Evolutionary conservation across 2,329 filamentous ascomycete species (phyloP).

Genomic region (Volutella citrinella): DNA sequence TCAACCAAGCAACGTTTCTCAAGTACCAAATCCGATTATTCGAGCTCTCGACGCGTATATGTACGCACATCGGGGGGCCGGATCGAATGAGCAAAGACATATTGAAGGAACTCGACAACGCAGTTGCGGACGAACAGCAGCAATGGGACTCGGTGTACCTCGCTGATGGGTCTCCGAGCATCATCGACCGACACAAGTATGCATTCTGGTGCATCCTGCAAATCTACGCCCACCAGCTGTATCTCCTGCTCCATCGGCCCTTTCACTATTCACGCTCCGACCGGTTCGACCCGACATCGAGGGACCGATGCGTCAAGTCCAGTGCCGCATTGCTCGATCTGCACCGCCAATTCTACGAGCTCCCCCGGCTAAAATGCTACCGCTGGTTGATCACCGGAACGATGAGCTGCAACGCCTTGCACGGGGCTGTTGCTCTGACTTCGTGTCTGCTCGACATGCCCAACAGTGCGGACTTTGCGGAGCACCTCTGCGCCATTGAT

Average conservation of each 20-base stretch:
- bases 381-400: constrained; percentile 14
- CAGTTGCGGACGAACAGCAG: constrained; percentile 6
- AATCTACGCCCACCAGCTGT: constrained; percentile 17
- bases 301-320: constrained; percentile 11
- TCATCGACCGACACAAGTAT: constrained; percentile 13
- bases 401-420: constrained; percentile 10
- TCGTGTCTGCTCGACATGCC: constrained; percentile 14
- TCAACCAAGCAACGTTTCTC: constrained; percentile 12
- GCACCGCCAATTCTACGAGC: constrained; percentile 13
- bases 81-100: neutral
- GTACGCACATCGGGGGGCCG: constrained; percentile 5
- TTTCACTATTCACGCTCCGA: constrained; percentile 7
- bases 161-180: constrained; percentile 9
- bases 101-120: neutral
- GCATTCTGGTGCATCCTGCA: constrained; percentile 16
- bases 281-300: constrained; percentile 5
- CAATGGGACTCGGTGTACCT: constrained; percentile 13
- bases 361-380: constrained; percentile 12
- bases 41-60: constrained; percentile 9
- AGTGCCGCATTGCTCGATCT: constrained; percentile 12
- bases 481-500: constrained; percentile 6
- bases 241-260: constrained; percentile 15
- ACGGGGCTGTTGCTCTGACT: constrained; percentile 14
- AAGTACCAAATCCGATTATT: constrained; percentile 13
- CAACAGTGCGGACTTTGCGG: neutral